Evolutionary conservation across 208 protist genomes (phyloP).

Genomic region (Lotmaria passim): DNA sequence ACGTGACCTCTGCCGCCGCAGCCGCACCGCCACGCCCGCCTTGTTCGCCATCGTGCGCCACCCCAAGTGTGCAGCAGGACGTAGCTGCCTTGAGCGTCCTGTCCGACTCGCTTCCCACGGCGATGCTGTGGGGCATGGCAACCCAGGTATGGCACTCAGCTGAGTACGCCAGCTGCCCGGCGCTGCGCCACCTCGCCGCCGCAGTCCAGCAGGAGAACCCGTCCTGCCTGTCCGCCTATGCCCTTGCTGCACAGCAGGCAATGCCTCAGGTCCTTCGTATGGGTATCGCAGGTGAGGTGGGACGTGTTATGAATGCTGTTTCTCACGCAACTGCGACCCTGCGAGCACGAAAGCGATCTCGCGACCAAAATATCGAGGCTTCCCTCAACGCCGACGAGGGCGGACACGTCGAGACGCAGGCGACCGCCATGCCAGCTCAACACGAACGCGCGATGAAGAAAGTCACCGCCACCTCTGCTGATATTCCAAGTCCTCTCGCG

Average conservation of each 20-base stretch:
- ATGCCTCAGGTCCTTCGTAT: not conserved
- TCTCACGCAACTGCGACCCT: not conserved
- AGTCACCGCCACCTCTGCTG: not conserved
- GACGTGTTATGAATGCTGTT: not conserved
- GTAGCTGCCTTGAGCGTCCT: not conserved
- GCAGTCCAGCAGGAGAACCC: constrained; percentile 3
- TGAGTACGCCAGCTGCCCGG: not conserved
- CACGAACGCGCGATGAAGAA: too few relatives aligned
- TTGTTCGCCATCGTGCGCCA: not conserved
- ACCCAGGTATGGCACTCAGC: not conserved
- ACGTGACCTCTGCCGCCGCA: not conserved
- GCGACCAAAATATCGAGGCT: too few relatives aligned
- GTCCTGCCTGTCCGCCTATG: not conserved
- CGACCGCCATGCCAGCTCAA: too few relatives aligned
- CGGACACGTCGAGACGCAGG: too few relatives aligned
- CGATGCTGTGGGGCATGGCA: constrained; percentile 23
- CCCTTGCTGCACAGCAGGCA: not conserved
- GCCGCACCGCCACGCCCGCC: not conserved
- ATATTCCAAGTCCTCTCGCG: not conserved
- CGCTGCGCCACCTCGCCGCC: constrained; percentile 13
- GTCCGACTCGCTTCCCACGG: constrained; percentile 7
- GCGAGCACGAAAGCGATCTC: not conserved
- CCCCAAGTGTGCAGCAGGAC: not conserved
- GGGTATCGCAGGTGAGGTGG: not conserved
- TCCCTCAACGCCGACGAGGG: too few relatives aligned